Percentiles rank a stretch among this genome's conserved stretches.
phyloP scores from a whole-genome alignment of 169 alveolate genomes.

The Plasmodium coatneyi region DNA sequence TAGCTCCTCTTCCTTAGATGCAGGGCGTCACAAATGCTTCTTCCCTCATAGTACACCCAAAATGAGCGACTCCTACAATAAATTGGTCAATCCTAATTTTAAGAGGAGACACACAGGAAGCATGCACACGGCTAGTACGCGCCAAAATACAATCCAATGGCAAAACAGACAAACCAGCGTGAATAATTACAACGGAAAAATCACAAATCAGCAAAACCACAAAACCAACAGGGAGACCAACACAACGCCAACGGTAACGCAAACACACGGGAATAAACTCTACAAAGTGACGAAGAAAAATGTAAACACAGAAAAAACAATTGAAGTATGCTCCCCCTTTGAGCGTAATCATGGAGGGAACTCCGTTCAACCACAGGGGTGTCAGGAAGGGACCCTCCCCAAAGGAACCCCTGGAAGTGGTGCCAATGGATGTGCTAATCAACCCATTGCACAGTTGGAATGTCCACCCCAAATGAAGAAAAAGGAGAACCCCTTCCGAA shows the following conservation, averaged over 20 bases:
- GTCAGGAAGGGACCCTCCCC: not conserved
- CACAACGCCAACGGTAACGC: not conserved
- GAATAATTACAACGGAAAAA: not conserved
- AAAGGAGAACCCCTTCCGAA: not conserved
- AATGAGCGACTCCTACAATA: not conserved
- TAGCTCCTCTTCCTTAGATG: not conserved
- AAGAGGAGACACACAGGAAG: not conserved
- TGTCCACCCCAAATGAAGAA: not conserved
- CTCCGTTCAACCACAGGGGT: not conserved
- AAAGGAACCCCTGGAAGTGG: not conserved
- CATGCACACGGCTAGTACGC: not conserved
- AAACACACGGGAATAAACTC: not conserved
- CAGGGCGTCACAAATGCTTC: not conserved
- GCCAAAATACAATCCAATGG: not conserved
- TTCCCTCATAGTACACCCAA: not conserved
- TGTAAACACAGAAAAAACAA: not conserved
- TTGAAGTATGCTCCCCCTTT: not conserved
- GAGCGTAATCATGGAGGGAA: not conserved
- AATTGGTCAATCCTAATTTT: not conserved
- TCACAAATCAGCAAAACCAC: not conserved
- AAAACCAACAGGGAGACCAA: not conserved
- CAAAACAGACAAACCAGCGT: not conserved
- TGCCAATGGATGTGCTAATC: not conserved
- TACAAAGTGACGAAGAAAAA: not conserved
- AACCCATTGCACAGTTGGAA: not conserved